Evolutionary conservation across 2,329 filamentous ascomycete species (phyloP).

Genomic region (Metarhizium album): DNA sequence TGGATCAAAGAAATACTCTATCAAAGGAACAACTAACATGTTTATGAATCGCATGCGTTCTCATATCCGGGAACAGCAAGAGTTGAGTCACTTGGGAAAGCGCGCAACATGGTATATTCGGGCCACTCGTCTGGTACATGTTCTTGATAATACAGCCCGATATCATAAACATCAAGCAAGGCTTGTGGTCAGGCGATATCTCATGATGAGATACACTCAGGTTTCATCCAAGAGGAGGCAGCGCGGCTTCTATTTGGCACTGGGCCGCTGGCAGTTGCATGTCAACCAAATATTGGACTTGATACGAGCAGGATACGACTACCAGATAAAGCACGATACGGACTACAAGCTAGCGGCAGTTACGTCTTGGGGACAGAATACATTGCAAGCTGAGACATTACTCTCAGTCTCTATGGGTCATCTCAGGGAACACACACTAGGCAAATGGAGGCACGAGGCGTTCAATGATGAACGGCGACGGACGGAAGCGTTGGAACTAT

Average conservation of each 20-base stretch:
- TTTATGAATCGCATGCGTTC: background rate
- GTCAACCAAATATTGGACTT: constrained; percentile 8
- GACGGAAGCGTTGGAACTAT: constrained; percentile 20
- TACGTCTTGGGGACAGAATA: constrained; percentile 14
- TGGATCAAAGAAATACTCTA: background rate
- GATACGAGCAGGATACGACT: constrained; percentile 9
- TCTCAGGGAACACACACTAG: constrained; percentile 9
- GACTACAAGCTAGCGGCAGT: constrained; percentile 7
- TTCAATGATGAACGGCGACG: constrained; percentile 14
- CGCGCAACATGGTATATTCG: constrained; percentile 22
- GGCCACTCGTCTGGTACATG: constrained; percentile 16
- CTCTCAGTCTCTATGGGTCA: background rate
- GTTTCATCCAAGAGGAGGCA: constrained; percentile 22
- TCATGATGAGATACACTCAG: constrained; percentile 25
- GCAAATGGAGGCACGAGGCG: constrained; percentile 10
- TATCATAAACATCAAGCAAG: constrained; percentile 18
- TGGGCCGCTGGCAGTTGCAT: constrained; percentile 20
- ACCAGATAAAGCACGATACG: constrained; percentile 7
- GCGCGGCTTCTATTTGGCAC: constrained; percentile 20
- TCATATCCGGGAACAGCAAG: constrained; percentile 3
- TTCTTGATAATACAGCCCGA: constrained; percentile 16
- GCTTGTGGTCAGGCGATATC: constrained; percentile 19
- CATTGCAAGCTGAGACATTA: background rate
- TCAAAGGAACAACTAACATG: background rate
- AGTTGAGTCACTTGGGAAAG: constrained; percentile 12